Evolutionary conservation across 2,329 filamentous ascomycete species (phyloP).

Genomic region (Venturia effusa): DNA sequence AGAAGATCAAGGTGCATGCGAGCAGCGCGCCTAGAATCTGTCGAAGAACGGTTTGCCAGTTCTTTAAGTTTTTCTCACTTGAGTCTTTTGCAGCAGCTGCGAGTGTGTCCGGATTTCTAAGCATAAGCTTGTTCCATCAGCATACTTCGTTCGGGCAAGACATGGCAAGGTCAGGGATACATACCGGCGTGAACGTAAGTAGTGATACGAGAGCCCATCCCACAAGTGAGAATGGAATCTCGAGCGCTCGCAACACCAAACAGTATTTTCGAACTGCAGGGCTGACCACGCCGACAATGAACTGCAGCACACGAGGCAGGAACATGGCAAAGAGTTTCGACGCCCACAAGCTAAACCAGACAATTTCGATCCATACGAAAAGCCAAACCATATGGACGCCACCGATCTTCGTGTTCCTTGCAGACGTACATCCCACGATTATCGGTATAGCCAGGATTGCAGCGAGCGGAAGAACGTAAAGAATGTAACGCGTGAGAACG

Average conservation of each 20-base stretch:
- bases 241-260: conserved; percentile 44
- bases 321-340: conserved; percentile 50
- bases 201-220: conserved; percentile 49
- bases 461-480: conserved; percentile 50
- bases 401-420: conserved; percentile 38
- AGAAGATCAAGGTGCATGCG: conserved; percentile 57
- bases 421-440: conserved; percentile 46
- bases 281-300: conserved; percentile 51
- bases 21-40: conserved; percentile 57
- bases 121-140: conserved; percentile 17
- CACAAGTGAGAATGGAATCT: conserved; percentile 50
- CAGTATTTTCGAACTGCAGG: conserved; percentile 55
- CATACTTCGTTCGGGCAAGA: background rate
- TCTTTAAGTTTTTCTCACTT: conserved; percentile 18
- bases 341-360: conserved; percentile 53
- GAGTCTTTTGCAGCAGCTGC: conserved; percentile 16
- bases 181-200: conserved; percentile 47
- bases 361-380: conserved; percentile 54
- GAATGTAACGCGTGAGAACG: conserved; percentile 51
- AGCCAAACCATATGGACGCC: conserved; percentile 49
- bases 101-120: conserved; percentile 22
- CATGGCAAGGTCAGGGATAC: conserved; percentile 11
- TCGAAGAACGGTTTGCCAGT: conserved; percentile 47
- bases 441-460: conserved; percentile 51
- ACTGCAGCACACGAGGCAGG: conserved; percentile 49